Evolutionary conservation across 345 rosid genomes (phyloP).

Genomic region (Sonneratia caseolaris): DNA sequence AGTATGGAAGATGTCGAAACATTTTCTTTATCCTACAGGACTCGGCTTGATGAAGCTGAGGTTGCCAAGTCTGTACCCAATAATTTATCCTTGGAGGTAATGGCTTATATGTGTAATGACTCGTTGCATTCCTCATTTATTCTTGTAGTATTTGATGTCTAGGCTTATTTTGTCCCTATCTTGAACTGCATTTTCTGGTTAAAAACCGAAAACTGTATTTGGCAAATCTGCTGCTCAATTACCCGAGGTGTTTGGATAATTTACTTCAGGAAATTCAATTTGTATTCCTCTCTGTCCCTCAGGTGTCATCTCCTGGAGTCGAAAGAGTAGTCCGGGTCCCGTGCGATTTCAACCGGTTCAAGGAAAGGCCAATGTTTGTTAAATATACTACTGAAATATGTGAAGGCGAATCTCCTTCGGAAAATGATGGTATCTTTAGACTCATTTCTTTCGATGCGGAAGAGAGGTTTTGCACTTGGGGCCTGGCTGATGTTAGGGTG

Average conservation of each 20-base stretch:
- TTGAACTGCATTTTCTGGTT: not conserved
- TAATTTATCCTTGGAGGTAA: slow-evolving; percentile 60
- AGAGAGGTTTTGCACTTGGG: slow-evolving; percentile 57
- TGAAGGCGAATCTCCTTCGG: slow-evolving; percentile 16
- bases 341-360: slow-evolving; percentile 67
- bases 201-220: not conserved
- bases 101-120: not conserved
- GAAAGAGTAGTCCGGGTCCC: slow-evolving; percentile 77
- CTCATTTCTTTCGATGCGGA: slow-evolving; percentile 60
- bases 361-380: slow-evolving; percentile 66
- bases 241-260: too few relatives aligned
- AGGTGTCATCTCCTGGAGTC: slow-evolving; percentile 91
- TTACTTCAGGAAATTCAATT: not conserved
- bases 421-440: slow-evolving; percentile 61
- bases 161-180: not conserved
- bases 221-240: too few relatives aligned
- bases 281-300: not conserved
- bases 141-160: not conserved
- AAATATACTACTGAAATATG: slow-evolving; percentile 28
- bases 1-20: slow-evolving; percentile 71
- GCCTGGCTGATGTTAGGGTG: slow-evolving; percentile 62
- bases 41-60: slow-evolving; percentile 60
- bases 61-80: slow-evolving; percentile 53
- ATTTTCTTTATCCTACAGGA: slow-evolving; percentile 50
- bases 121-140: not conserved